These are phyloP conservation scores for Cyberlindnera xishuangbannaensis DNA, from an alignment of 805 yeast species.

Conservation along the genomic window DNA sequence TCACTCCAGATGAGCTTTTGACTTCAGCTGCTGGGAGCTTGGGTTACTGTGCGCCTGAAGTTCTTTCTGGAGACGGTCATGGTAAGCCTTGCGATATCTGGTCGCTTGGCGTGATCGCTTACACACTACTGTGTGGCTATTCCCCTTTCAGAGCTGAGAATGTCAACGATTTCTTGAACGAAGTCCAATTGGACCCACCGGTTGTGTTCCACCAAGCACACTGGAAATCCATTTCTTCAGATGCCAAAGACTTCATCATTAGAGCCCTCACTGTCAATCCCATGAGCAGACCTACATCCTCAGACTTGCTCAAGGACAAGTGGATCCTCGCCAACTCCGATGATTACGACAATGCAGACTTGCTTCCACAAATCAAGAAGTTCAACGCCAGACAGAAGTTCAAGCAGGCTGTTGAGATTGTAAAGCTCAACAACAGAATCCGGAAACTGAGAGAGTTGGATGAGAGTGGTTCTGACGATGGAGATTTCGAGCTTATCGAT, in stretches of 20 bases:
- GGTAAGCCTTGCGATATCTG: slow-evolving; percentile 95
- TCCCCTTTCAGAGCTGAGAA: slow-evolving; percentile 87
- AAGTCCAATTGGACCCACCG: slow-evolving; percentile 59
- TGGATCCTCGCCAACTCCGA: slow-evolving; percentile 61
- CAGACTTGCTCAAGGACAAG: slow-evolving; percentile 57
- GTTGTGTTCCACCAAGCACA: slow-evolving; percentile 87
- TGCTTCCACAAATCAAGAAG: slow-evolving; percentile 74
- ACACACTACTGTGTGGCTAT: slow-evolving; percentile 85
- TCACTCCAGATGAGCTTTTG: slow-evolving; percentile 52
- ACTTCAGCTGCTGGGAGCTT: slow-evolving; percentile 82
- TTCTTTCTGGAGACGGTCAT: slow-evolving; percentile 74
- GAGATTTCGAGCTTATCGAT: slow-evolving; percentile 19
- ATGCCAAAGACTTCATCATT: slow-evolving; percentile 74
- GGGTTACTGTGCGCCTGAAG: slow-evolving; percentile 98
- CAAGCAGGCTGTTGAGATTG: slow-evolving; percentile 80
- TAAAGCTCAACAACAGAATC: slow-evolving; percentile 75
- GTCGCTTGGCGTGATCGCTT: slow-evolving; percentile 91
- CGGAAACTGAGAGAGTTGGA: slow-evolving; percentile 56
- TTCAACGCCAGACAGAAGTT: slow-evolving; percentile 82
- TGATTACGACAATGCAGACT: slow-evolving; percentile 46
- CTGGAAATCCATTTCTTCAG: slow-evolving; percentile 76
- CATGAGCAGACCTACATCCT: slow-evolving; percentile 60
- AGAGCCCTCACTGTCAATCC: slow-evolving; percentile 68
- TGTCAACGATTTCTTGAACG: slow-evolving; percentile 73
- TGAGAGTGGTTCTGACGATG: slow-evolving; percentile 41